Conservation (phyloP, 345 rosid genomes). For the Rhizophora apiculata region DNA sequence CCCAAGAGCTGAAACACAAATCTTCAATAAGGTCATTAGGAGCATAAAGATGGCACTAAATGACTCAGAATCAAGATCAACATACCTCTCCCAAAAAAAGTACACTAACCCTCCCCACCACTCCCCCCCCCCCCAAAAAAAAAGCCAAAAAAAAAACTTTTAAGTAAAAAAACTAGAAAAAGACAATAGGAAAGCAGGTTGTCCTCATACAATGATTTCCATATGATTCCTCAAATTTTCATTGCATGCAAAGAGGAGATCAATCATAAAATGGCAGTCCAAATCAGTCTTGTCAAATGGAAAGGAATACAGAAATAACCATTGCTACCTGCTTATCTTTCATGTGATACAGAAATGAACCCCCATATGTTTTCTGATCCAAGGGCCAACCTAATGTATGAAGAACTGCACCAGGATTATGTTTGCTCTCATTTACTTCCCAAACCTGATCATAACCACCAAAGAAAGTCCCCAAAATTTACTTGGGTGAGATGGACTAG, state of each 20-base stretch:
- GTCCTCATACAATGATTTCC: background rate
- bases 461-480: slow-evolving; percentile 4
- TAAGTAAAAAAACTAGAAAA: background rate
- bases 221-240: background rate
- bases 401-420: slow-evolving; percentile 75
- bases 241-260: background rate
- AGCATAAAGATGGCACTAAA: background rate
- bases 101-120: too few species aligned
- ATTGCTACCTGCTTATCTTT: slow-evolving; percentile 64
- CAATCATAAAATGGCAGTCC: too few species aligned
- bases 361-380: slow-evolving; percentile 84
- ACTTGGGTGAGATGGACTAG: background rate
- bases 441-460: slow-evolving; percentile 60
- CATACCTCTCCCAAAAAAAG: too few species aligned
- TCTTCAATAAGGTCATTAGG: too few species aligned
- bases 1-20: too few species aligned
- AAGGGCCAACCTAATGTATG: slow-evolving; percentile 97
- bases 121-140: too few species aligned
- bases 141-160: too few species aligned
- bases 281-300: background rate
- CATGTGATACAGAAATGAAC: slow-evolving; percentile 98
- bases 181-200: too few species aligned
- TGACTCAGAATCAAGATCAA: background rate
- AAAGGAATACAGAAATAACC: background rate
- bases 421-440: slow-evolving; percentile 87